Evolutionary conservation across 1,139 yeast genomes (phyloP), one percentile per base, ranked within the genome.

Genomic region (Wickerhamomyces sp.): DNA sequence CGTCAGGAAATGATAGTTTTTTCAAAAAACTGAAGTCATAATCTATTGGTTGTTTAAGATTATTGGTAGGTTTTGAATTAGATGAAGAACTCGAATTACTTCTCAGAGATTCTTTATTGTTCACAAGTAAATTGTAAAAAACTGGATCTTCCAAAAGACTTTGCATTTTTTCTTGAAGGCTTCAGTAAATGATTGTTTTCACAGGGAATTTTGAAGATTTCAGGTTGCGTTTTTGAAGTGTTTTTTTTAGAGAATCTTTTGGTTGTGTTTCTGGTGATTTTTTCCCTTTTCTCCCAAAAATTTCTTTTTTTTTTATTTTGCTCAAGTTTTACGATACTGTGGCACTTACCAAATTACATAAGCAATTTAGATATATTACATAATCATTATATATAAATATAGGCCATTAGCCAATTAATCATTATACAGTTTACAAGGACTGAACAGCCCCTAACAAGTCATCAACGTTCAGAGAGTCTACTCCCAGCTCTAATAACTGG

Each of bases 381-480:
- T n/a, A n/a, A n/a, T n/a, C n/a, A n/a, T n/a, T n/a, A n/a, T n/a
- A n/a, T n/a, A n/a, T n/a, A n/a, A n/a, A n/a, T n/a, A n/a, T n/a
- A n/a, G n/a, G n/a, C n/a, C n/a, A n/a, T n/a, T n/a, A n/a, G n/a
- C n/a, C n/a, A n/a, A n/a, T n/a, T n/a, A n/a, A n/a, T n/a, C n/a
- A n/a, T n/a, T n/a, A n/a, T n/a, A n/a, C n/a, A n/a, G n/a, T n/a
- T 17, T 16, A 31, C 10, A 31, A 31, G 12, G 5, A 9, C 16
- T 19, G 7, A n/a, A 35, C 42, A 15, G 52, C 51, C 17, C 51
- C 52, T 17, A 48, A 46, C 16, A 74, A 48, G 41, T 71, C 72
- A 48, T 74, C 78, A 4, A 67, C 70, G 47, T 72, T 74, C 17
- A 75, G 47, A 36, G 60, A 59, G 49, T 72, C 79, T 4, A 64